Conservation (phyloP, 176 grass and related monocot species). For the Melocanna baccifera region DNA sequence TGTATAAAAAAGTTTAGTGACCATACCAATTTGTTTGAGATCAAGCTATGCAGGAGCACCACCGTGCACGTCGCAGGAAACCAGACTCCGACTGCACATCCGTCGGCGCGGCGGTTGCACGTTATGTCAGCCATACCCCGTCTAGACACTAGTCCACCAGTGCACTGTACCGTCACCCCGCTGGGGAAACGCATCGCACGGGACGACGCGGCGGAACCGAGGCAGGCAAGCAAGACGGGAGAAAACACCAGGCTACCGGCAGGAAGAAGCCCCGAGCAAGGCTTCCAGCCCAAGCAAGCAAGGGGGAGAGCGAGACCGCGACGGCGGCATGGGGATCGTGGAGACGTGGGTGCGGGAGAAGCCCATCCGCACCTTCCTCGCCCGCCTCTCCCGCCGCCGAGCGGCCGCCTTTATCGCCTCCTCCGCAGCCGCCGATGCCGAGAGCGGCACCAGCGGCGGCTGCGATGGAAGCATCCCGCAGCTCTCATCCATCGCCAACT, state of each 20-base stretch:
- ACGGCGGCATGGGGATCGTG: constrained; percentile 42
- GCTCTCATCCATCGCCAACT: constrained; percentile 67
- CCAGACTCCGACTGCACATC: no score
- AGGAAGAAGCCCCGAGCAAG: neutral
- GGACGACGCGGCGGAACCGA: neutral
- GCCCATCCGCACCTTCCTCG: constrained; percentile 57
- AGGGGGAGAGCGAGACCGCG: neutral
- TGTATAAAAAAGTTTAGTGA: no score
- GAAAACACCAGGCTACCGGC: no score
- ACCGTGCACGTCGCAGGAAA: no score
- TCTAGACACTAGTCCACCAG: no score
- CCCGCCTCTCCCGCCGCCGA: constrained; percentile 8
- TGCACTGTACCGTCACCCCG: no score
- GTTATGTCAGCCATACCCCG: no score
- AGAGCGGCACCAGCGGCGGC: neutral
- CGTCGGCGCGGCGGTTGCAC: no score
- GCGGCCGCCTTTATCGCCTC: constrained; percentile 22
- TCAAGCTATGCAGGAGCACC: no score
- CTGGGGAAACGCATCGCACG: neutral
- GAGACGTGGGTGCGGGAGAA: constrained; percentile 51
- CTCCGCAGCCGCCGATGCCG: constrained; percentile 4
- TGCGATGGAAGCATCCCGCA: constrained; percentile 34
- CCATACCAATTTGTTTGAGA: no score
- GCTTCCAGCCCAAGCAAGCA: constrained; percentile 40
- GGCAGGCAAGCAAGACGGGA: no score